Evolutionary conservation across 2,329 filamentous ascomycete species (phyloP), one percentile per base, ranked within the genome.

Genomic region (Colletotrichum limetticola): DNA sequence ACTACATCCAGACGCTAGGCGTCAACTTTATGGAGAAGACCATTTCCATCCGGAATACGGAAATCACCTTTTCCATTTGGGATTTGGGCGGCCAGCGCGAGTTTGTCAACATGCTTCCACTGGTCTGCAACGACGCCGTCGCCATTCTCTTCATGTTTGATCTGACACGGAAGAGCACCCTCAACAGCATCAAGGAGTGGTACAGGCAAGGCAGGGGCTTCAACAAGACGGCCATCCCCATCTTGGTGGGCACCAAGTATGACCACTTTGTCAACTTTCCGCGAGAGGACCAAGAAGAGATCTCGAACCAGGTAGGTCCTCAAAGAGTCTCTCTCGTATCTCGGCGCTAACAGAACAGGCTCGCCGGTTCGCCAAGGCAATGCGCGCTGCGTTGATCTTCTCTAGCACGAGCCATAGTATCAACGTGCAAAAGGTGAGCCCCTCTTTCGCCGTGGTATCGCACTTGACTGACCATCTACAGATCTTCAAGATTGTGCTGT

Each of bases 11-110:
- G 85, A 99, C 97, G 26, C 86, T 99, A 57, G 97, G 97, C 77
- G 97, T 99, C 84, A 99, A 99, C 84, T 99, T 99, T 85, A 99
- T 99, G 97, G 97, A 99, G 84, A 99, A 99, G 89, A 99, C 97
- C 46, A 99, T 99, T 81, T 97, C 95, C 75, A 99, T 99, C 83
- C 94, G 97, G 75, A 99, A 99, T 85, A 99, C 97, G 19, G 97
- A 99, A 85, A 99, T 99, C 83, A 99, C 97, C 56, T 99, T 99
- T 85, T 98, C 95, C 74, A 99, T 99, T 81, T 99, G 97, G 97
- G 97, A 99, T 87, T 85, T 99, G 68, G 97, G 97, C 78, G 97
- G 97, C 76, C 97, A 99, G 86, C 93, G 97, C 80, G 97, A 99
- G 85, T 99, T 99, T 80, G 97, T 99, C 84, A 99, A 99, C 87